Base-by-base conservation (phyloP, 2,329 filamentous ascomycete genomes). In the Didymella exigua region DNA sequence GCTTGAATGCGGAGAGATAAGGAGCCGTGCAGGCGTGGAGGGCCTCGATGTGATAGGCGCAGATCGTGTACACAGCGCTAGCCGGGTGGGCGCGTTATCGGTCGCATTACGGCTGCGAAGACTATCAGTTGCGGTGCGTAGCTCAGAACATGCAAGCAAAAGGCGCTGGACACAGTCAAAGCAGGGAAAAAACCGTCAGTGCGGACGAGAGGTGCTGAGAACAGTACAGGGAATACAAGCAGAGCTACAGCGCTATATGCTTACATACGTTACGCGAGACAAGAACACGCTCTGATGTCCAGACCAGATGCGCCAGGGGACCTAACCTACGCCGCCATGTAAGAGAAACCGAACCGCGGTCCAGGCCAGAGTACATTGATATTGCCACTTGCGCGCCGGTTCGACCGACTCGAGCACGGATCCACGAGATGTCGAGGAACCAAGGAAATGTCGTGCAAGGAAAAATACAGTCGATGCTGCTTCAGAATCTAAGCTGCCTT, bases 1-100 rank as follows among this genome's bases (percentile, higher is more conserved):
- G 55, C 26, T 54, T 46, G 43, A 33, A 34, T 38, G 38, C 26
- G 52, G 44, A 56, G 53, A 65, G 65, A 68, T 66, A 61, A 65
- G 60, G 46, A 61, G 33, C 38, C 29, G 41, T 45, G 41, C 29
- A 40, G 27, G 23, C 19, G 34, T 47, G 23, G 36, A 53, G 36
- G 2, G 10, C 26, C 19, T 41, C 36, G 42, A n/a, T 34, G 37
- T 54, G 44, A 54, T 54, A 54, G 51, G 51, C 30, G 19, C 37
- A 44, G 7, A 27, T 38, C 30, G 43, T 29, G 29, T 49, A 49
- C 23, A 34, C 34, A 44, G 46, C 46, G 59, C 58, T 59, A 63
- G 30, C 54, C 45, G 18, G 21, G 45, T 55, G 53, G 36, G 43
- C 41, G 43, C 19, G 46, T 49, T 42, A 54, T 56, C 38, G 33